These are phyloP conservation scores for Cordyceps militaris DNA, from an alignment of 2,329 filamentous ascomycete species.

Conservation along the genomic window DNA sequence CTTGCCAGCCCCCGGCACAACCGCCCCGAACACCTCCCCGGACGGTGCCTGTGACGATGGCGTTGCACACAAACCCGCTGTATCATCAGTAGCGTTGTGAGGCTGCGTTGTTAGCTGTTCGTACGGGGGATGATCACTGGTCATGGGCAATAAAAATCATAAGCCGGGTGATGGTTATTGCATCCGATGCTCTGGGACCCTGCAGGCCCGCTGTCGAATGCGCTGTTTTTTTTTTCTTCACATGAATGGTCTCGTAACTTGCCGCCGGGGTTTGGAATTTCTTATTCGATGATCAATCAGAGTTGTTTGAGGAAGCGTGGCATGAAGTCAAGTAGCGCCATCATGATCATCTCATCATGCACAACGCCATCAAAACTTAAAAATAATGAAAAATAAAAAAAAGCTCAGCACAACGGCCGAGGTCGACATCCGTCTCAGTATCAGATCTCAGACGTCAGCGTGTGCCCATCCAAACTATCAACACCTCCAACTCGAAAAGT, in stretches of 20 bases:
- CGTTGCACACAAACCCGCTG: not conserved
- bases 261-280: no score
- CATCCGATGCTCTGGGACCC: slow-evolving; percentile 7
- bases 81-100: not conserved
- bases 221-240: not conserved
- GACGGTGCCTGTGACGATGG: not conserved
- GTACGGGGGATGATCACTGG: no score
- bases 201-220: not conserved
- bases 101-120: not conserved
- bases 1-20: not conserved
- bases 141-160: no score
- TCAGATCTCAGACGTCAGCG: slow-evolving; percentile 1
- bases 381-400: not conserved
- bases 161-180: slow-evolving; percentile 5
- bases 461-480: not conserved
- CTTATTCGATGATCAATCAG: no score
- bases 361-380: not conserved
- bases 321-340: no score
- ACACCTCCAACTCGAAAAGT: not conserved
- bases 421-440: not conserved
- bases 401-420: no score
- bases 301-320: no score
- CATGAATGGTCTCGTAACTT: no score
- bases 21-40: no score
- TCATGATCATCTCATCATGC: not conserved